A percentile compares a stretch with the other conserved stretches of the same genome.
Evolutionary conservation across 2,329 filamentous ascomycete genomes (phyloP).

Genomic region (Microcyclospora pomicola): DNA sequence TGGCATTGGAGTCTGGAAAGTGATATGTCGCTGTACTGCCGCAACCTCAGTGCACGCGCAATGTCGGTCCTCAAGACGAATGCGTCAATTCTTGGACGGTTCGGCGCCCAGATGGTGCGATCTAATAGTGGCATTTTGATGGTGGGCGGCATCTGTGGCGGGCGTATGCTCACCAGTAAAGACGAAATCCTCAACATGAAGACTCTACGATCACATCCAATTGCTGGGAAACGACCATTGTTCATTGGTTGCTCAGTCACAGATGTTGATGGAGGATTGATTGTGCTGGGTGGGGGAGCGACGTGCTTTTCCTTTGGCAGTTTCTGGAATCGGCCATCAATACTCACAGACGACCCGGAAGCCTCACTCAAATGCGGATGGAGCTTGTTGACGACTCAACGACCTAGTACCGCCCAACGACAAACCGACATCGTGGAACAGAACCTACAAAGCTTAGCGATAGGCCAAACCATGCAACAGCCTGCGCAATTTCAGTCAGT

Average conservation of each 20-base stretch:
- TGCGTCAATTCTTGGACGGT: slow-evolving; percentile 25
- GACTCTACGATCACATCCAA: slow-evolving; percentile 16
- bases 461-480: too few relatives aligned
- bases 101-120: slow-evolving; percentile 39
- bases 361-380: slow-evolving; percentile 13
- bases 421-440: background rate
- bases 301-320: slow-evolving; percentile 87
- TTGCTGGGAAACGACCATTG: slow-evolving; percentile 43
- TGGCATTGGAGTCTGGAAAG: slow-evolving; percentile 45
- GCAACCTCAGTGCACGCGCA: slow-evolving; percentile 14
- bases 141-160: slow-evolving; percentile 38
- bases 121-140: slow-evolving; percentile 35
- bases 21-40: slow-evolving; percentile 26
- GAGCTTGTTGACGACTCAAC: slow-evolving; percentile 14
- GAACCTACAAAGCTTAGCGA: background rate
- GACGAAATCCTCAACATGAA: slow-evolving; percentile 40
- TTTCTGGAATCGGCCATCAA: slow-evolving; percentile 57
- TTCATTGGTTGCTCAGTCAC: slow-evolving; percentile 54
- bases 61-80: slow-evolving; percentile 14
- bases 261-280: slow-evolving; percentile 34
- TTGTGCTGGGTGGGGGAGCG: slow-evolving; percentile 65
- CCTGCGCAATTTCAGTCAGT: background rate
- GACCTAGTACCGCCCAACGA: slow-evolving; percentile 4
- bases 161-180: slow-evolving; percentile 30
- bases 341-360: slow-evolving; percentile 15